Percentiles rank a stretch among this genome's conserved stretches.
Conservation (phyloP, 495 filamentous ascomycete genomes). For the Penicillium nucicola region DNA sequence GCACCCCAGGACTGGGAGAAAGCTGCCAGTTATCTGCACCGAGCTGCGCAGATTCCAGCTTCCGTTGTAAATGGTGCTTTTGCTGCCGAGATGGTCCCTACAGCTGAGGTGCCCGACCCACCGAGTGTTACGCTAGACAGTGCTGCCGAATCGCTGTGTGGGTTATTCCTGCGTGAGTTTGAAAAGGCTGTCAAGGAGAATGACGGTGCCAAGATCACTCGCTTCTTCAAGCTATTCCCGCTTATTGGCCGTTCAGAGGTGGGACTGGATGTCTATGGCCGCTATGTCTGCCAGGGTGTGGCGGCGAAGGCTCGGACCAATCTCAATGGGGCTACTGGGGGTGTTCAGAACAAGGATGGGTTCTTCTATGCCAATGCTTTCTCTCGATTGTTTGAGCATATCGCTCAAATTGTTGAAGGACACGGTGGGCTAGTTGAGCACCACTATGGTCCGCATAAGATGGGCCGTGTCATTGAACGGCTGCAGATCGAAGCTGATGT, state of each 20-base stretch:
- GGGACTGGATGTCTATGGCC: constrained; percentile 89
- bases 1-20: constrained; percentile 98
- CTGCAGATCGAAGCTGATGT: constrained; percentile 93
- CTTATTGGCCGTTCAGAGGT: constrained; percentile 87
- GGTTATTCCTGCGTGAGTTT: constrained; percentile 89
- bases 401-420: constrained; percentile 90
- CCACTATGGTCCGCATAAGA: constrained; percentile 87
- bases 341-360: constrained; percentile 61
- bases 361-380: constrained; percentile 92
- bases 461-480: constrained; percentile 93
- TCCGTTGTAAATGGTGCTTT: constrained; percentile 82
- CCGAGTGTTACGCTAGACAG: constrained; percentile 83
- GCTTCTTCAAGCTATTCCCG: constrained; percentile 98
- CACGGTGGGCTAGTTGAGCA: constrained; percentile 87
- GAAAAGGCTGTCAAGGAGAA: constrained; percentile 83
- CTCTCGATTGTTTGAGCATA: constrained; percentile 93
- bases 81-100: constrained; percentile 89
- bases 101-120: constrained; percentile 89
- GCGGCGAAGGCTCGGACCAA: constrained; percentile 76
- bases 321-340: constrained; percentile 60
- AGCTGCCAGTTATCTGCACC: constrained; percentile 81
- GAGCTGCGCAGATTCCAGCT: constrained; percentile 74
- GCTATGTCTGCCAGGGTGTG: constrained; percentile 92
- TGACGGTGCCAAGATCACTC: constrained; percentile 82
- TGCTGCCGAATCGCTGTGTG: constrained; percentile 82